Percentiles rank a stretch among this genome's conserved stretches.
These are phyloP conservation scores for Tephrocybe rancida DNA, from an alignment of 768 basidiomycete species.

Conservation along the genomic window DNA sequence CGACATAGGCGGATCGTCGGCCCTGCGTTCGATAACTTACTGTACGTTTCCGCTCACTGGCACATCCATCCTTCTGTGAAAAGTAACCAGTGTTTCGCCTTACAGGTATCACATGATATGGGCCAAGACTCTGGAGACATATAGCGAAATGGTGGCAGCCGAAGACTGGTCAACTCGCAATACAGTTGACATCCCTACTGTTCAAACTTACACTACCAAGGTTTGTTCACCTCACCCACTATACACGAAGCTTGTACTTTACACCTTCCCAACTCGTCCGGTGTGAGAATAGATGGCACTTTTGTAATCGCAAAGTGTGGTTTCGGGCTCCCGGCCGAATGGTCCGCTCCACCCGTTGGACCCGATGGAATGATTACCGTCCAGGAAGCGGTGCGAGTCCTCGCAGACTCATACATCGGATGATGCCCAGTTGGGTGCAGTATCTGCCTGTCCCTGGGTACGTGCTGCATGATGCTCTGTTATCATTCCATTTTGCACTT, in stretches of 20 bases:
- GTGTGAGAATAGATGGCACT: conserved; percentile 37
- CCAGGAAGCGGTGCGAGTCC: conserved; percentile 35
- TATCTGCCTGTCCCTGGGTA: conserved; percentile 15
- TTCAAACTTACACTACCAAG: conserved; percentile 4
- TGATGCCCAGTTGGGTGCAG: conserved; percentile 9
- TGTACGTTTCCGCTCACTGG: conserved; percentile 28
- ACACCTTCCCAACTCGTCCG: background rate
- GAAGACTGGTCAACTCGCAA: conserved; percentile 28
- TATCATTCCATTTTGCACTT: background rate
- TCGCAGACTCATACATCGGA: conserved; percentile 26
- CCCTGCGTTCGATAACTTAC: conserved; percentile 42
- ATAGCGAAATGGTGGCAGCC: conserved; percentile 28
- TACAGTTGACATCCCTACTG: conserved; percentile 16
- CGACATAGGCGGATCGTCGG: conserved; percentile 44
- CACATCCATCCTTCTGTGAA: background rate
- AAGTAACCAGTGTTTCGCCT: background rate
- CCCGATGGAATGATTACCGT: conserved; percentile 38
- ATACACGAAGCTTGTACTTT: no score
- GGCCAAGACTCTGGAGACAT: conserved; percentile 28
- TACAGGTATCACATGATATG: conserved; percentile 35
- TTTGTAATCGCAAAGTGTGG: conserved; percentile 44
- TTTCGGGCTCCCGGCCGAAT: conserved; percentile 43
- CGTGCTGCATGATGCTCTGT: background rate
- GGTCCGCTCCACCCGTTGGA: conserved; percentile 36
- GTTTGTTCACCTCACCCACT: background rate